A percentile compares a stretch with the other conserved stretches of the same genome.
These are phyloP conservation scores for Arabis hirsuta DNA, from an alignment of 345 rosid species.

Conservation along the genomic window DNA sequence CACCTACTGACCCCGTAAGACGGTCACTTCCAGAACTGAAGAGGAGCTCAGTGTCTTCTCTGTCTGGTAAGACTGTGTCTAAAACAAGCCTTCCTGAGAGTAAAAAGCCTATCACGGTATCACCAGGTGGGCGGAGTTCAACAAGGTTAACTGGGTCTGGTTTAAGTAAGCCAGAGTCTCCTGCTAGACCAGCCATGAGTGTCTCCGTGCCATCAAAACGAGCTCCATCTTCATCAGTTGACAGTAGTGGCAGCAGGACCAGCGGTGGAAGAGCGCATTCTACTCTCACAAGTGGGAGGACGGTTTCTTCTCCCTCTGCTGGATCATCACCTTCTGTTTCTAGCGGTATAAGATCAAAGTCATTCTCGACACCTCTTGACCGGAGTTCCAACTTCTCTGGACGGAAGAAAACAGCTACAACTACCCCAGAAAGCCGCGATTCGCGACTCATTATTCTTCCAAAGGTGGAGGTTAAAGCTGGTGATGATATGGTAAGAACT, in stretches of 20 bases:
- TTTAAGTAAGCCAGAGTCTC: conserved; percentile 54
- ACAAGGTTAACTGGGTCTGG: conserved; percentile 59
- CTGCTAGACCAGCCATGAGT: conserved; percentile 55
- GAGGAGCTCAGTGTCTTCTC: conserved; percentile 78
- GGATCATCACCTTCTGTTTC: conserved; percentile 68
- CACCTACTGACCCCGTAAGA: conserved; percentile 57
- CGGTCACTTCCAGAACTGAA: conserved; percentile 84
- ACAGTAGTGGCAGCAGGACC: conserved; percentile 62
- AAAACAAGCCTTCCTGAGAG: conserved; percentile 54
- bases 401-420: conserved; percentile 53
- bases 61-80: conserved; percentile 53
- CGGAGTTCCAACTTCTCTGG: conserved; percentile 75
- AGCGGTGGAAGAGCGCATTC: conserved; percentile 42
- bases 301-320: conserved; percentile 64
- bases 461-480: conserved; percentile 87
- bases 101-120: conserved; percentile 55
- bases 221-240: conserved; percentile 62
- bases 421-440: conserved; percentile 73
- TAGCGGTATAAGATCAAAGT: conserved; percentile 64
- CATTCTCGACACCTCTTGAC: conserved; percentile 66
- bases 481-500: conserved; percentile 87
- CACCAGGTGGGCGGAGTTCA: conserved; percentile 56
- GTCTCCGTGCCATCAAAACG: conserved; percentile 62
- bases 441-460: conserved; percentile 88
- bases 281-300: conserved; percentile 49